phyloP scores from a whole-genome alignment of 2,329 filamentous ascomycete genomes.

The Talaromyces sp. region DNA sequence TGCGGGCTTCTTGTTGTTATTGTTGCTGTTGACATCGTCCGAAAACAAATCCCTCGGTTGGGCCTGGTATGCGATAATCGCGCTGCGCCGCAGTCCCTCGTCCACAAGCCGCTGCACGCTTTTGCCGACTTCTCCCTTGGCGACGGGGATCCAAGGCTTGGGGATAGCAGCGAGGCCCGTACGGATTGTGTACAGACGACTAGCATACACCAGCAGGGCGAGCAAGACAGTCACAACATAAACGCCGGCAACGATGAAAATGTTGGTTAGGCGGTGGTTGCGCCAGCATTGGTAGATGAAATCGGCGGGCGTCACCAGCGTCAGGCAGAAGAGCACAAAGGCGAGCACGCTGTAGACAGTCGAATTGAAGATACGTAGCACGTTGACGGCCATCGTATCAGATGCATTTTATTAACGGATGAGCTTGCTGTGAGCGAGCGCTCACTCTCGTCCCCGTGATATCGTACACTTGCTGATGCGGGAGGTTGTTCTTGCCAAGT shows the following conservation, averaged over 20 bases:
- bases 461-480: no score
- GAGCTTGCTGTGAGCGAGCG: constrained; percentile 3
- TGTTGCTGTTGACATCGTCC: constrained; percentile 25
- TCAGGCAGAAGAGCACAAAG: constrained; percentile 64
- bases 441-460: constrained; percentile 3
- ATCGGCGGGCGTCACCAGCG: constrained; percentile 76
- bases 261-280: constrained; percentile 65
- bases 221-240: constrained; percentile 69
- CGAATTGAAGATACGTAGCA: constrained; percentile 77
- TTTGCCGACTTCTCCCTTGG: constrained; percentile 73
- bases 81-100: constrained; percentile 67
- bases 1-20: constrained; percentile 15
- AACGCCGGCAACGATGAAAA: constrained; percentile 71
- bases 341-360: constrained; percentile 71
- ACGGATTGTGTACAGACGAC: constrained; percentile 80
- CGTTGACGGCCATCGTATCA: constrained; percentile 28
- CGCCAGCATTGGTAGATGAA: constrained; percentile 69
- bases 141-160: constrained; percentile 77
- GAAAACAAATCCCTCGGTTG: constrained; percentile 55
- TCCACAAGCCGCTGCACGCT: constrained; percentile 70
- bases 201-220: constrained; percentile 70
- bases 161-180: constrained; percentile 76
- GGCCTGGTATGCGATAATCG: constrained; percentile 72
- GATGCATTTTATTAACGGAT: constrained; percentile 14
- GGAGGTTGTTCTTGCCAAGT: no score